A percentile compares a stretch with the other conserved stretches of the same genome.
phyloP scores from a whole-genome alignment of 2,329 filamentous ascomycete species.

The Fonsecaea pedrosoi region DNA sequence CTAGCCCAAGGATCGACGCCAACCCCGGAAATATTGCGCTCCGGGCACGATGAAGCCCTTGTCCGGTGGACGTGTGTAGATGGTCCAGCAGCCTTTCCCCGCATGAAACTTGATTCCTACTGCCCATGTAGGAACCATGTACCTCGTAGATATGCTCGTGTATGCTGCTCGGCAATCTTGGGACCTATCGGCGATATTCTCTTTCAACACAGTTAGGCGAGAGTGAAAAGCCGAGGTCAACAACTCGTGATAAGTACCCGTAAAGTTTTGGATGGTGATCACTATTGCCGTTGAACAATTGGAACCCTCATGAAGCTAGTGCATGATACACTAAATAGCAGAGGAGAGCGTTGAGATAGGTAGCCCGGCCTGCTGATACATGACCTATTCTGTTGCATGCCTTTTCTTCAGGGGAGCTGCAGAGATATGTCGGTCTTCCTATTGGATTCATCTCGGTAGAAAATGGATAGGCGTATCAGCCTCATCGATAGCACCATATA shows the following conservation, averaged over 20 bases:
- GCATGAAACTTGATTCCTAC: not conserved
- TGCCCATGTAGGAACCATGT: not conserved
- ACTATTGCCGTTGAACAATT: not conserved
- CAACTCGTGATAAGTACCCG: not conserved
- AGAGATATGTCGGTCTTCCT: constrained; percentile 52
- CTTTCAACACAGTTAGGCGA: not conserved
- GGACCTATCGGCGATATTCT: not conserved
- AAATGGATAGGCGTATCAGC: constrained; percentile 23
- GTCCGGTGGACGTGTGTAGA: constrained; percentile 7
- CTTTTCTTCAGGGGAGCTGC: constrained; percentile 56
- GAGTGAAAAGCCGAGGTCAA: not conserved
- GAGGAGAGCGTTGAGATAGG: not conserved
- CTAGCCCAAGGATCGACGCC: not conserved
- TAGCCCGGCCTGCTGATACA: constrained; percentile 20
- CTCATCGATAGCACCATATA: constrained; percentile 38
- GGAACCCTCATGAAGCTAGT: constrained; percentile 34
- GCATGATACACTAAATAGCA: constrained; percentile 43
- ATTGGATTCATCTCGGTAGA: constrained; percentile 56
- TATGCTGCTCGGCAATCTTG: not conserved
- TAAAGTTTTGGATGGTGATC: not conserved
- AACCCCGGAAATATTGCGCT: not conserved
- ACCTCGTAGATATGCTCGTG: not conserved
- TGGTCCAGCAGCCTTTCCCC: not conserved
- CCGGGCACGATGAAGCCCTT: not conserved
- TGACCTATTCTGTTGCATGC: constrained; percentile 1